A percentile compares a stretch with the other conserved stretches of the same genome.
These are phyloP conservation scores for Tetraselmis chui DNA, from an alignment of 139 green algal genomes.

Conservation along the genomic window DNA sequence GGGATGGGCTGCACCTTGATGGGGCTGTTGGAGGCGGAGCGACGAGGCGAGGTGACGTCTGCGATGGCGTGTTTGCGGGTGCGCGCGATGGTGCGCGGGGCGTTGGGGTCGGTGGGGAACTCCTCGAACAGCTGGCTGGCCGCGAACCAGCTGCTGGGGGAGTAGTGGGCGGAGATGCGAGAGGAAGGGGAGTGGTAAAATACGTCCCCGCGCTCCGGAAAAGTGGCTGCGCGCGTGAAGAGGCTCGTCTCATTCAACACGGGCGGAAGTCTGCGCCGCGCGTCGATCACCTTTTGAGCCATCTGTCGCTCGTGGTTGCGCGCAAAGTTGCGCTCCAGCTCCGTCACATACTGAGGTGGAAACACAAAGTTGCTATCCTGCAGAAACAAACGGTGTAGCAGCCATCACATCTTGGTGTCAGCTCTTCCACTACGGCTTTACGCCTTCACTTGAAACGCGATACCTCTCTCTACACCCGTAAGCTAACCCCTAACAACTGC, in stretches of 20 bases:
- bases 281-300: conserved; percentile 37
- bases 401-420: background rate
- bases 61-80: background rate
- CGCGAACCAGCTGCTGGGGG: conserved; percentile 24
- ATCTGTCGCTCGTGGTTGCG: conserved; percentile 38
- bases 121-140: conserved; percentile 56
- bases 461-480: too few species aligned
- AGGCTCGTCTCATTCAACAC: conserved; percentile 58
- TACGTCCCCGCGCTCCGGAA: conserved; percentile 51
- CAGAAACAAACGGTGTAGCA: background rate
- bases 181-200: conserved; percentile 63
- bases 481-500: too few species aligned
- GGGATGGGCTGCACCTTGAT: background rate
- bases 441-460: too few species aligned
- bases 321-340: conserved; percentile 34
- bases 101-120: conserved; percentile 31
- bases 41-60: background rate
- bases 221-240: conserved; percentile 60
- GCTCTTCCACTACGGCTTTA: too few species aligned
- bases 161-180: conserved; percentile 58
- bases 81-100: conserved; percentile 10
- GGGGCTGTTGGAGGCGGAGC: background rate
- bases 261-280: conserved; percentile 52
- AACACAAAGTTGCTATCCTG: conserved; percentile 16
- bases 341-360: conserved; percentile 14